Percentiles rank a stretch among this genome's conserved stretches.
Evolutionary conservation across 805 yeast genomes (phyloP).

Genomic region (Tetrapisispora pingtungensis): DNA sequence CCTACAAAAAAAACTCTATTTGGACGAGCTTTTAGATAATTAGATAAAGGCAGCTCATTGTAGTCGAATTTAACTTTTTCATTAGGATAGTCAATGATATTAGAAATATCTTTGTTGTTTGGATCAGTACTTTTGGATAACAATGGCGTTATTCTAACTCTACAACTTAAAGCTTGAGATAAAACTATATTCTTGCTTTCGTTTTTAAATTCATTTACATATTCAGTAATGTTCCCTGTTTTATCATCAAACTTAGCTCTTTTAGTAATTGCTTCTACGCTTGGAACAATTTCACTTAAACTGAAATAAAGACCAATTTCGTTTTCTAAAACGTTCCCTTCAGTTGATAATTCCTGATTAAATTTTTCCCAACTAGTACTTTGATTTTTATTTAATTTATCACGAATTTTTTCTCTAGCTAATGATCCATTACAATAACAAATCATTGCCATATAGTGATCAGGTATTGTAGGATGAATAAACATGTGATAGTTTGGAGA

Average conservation of each 20-base stretch:
- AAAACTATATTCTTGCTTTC: constrained; percentile 77
- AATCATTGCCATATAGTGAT: constrained; percentile 86
- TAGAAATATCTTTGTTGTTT: not conserved
- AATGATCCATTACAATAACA: constrained; percentile 88
- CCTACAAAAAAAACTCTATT: constrained; percentile 73
- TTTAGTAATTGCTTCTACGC: constrained; percentile 53
- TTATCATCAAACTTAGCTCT: constrained; percentile 36
- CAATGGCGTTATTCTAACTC: constrained; percentile 72
- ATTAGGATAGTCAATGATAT: not conserved
- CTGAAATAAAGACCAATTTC: constrained; percentile 78
- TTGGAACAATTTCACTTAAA: constrained; percentile 84
- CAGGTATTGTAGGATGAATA: constrained; percentile 71
- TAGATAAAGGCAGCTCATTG: constrained; percentile 18
- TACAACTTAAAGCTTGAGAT: constrained; percentile 77
- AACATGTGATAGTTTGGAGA: constrained; percentile 78
- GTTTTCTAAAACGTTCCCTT: constrained; percentile 32
- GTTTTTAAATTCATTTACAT: constrained; percentile 35
- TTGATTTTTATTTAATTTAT: constrained; percentile 33
- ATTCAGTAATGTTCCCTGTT: constrained; percentile 21
- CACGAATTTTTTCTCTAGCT: constrained; percentile 70
- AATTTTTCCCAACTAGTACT: constrained; percentile 50
- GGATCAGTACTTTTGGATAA: constrained; percentile 31
- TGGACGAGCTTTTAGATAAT: constrained; percentile 39
- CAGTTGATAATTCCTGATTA: constrained; percentile 34
- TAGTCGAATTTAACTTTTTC: constrained; percentile 28